Evolutionary conservation across 2,329 filamentous ascomycete species (phyloP).

Genomic region (Cladobotryum mycophilum): DNA sequence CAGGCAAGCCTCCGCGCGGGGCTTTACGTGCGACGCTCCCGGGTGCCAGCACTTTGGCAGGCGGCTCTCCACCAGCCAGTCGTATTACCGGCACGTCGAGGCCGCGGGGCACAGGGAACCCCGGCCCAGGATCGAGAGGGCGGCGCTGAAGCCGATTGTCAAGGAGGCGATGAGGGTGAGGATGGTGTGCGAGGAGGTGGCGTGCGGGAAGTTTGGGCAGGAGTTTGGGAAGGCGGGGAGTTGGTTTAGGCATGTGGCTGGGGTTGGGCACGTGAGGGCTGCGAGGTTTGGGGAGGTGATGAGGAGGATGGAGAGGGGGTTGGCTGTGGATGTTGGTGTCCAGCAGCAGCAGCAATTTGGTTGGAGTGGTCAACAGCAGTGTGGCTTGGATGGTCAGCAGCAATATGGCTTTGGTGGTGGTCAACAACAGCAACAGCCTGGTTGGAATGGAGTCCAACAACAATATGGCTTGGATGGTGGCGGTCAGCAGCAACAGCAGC

Average conservation of each 20-base stretch:
- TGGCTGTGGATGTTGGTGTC: too few species aligned
- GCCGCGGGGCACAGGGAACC: neutral
- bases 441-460: too few species aligned
- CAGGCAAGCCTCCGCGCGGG: slow-evolving; percentile 17
- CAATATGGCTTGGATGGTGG: too few species aligned
- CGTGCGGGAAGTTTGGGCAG: neutral
- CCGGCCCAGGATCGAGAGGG: neutral
- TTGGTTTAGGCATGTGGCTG: neutral
- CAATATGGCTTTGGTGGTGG: too few species aligned
- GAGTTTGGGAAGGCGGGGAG: neutral
- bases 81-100: neutral
- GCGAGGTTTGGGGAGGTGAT: neutral
- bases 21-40: slow-evolving; percentile 11
- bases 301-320: neutral
- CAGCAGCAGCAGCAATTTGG: too few species aligned
- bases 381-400: too few species aligned
- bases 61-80: slow-evolving; percentile 4
- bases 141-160: neutral
- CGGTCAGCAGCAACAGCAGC: too few species aligned
- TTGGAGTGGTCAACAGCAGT: too few species aligned
- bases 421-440: too few species aligned
- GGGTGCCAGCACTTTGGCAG: slow-evolving; percentile 12
- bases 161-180: neutral
- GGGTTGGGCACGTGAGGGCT: neutral
- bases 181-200: neutral